Evolutionary conservation across 2,329 filamentous ascomycete species (phyloP).

Genomic region (Fusarium phyllophilum): DNA sequence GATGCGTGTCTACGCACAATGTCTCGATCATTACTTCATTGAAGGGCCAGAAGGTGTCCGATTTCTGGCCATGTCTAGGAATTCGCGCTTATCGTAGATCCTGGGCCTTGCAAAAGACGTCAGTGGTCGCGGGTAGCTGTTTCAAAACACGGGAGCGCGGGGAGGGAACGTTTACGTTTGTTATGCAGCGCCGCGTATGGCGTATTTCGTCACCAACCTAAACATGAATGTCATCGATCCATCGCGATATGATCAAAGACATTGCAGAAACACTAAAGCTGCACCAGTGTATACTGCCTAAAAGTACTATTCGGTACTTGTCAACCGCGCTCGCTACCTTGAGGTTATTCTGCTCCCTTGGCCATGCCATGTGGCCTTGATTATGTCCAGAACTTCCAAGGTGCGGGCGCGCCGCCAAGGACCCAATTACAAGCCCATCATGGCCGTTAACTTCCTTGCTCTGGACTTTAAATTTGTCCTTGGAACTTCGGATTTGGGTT

Average conservation of each 20-base stretch:
- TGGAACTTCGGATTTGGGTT: conserved; percentile 10
- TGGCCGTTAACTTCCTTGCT: neutral
- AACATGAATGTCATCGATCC: neutral
- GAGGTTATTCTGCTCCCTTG: conserved; percentile 2
- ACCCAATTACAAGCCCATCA: neutral
- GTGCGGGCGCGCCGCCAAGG: neutral
- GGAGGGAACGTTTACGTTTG: neutral
- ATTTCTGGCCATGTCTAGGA: conserved; percentile 2
- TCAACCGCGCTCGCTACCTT: neutral
- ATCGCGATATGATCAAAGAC: conserved; percentile 5
- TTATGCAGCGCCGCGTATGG: neutral
- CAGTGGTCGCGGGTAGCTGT: conserved; percentile 24
- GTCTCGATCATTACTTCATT: neutral
- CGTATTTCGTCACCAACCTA: conserved; percentile 15
- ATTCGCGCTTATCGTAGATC: conserved; percentile 27
- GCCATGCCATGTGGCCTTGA: neutral
- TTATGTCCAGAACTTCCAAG: conserved; percentile 5
- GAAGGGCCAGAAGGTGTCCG: neutral
- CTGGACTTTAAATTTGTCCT: neutral
- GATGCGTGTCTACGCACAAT: conserved; percentile 4
- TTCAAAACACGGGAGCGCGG: conserved; percentile 29
- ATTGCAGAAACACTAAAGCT: neutral
- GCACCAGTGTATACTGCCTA: neutral
- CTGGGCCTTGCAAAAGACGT: conserved; percentile 20
- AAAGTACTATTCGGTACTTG: neutral